Conservation (phyloP, 176 grass and related monocot genomes). For the Hsuehochloa calcarea region DNA sequence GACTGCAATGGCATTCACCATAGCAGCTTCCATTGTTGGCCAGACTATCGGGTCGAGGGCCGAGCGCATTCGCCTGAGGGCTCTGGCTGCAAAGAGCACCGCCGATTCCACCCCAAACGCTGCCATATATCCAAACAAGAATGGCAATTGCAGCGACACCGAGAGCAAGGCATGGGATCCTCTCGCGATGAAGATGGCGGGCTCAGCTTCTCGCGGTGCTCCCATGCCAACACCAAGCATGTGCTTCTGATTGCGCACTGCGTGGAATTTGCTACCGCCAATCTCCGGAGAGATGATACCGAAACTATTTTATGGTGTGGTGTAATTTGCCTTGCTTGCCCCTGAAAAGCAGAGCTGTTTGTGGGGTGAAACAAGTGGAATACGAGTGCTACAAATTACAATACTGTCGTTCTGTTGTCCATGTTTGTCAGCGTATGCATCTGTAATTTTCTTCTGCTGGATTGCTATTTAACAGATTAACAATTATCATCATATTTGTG, state of each 20-base stretch:
- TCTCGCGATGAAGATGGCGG: conserved; percentile 37
- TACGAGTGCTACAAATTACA: conserved; percentile 33
- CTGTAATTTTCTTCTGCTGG: conserved; percentile 28
- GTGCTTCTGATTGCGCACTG: conserved; percentile 46
- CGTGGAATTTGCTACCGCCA: neutral
- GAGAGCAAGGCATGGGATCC: conserved; percentile 61
- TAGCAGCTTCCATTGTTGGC: conserved; percentile 91
- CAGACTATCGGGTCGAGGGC: conserved; percentile 91
- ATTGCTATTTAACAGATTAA: neutral
- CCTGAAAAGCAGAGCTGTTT: neutral
- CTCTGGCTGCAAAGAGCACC: conserved; percentile 28
- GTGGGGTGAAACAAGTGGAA: conserved; percentile 4
- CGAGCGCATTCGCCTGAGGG: conserved; percentile 59
- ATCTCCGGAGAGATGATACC: neutral
- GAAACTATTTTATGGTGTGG: conserved; percentile 4
- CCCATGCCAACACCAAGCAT: conserved; percentile 41
- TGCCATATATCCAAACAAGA: conserved; percentile 37
- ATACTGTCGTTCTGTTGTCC: neutral
- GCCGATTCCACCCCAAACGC: neutral
- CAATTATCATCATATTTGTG: neutral
- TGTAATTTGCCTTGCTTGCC: conserved; percentile 31
- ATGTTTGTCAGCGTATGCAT: neutral
- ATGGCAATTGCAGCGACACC: conserved; percentile 31
- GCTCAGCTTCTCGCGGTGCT: conserved; percentile 1
- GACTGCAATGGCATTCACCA: conserved; percentile 82